Evolutionary conservation across 345 rosid genomes (phyloP), one percentile per base, ranked within the genome.

Genomic region (Gossypium ekmanianum): DNA sequence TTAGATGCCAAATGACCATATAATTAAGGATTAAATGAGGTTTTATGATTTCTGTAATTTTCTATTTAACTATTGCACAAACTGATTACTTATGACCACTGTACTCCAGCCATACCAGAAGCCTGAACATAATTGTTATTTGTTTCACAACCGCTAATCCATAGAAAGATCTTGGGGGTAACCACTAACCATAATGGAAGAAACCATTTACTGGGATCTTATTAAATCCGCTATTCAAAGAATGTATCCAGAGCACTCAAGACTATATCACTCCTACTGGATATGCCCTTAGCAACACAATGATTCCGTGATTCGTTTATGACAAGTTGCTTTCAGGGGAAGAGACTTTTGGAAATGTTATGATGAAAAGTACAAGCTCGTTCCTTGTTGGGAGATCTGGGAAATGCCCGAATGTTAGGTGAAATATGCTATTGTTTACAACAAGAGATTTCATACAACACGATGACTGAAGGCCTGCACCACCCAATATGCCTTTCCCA

Each of bases 391-490:
- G 45, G 18, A 56, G 52, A 73, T 56, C 61, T 73, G 70, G 61
- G n/a, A 67, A 58, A 75, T 47, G 54, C 41, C 47, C 20, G 14
- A 56, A 72, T 59, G 43, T 72, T 75, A 71, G 67, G 78, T 76
- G 61, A 80, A 76, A 68, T 71, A 71, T 22, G 77, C 61, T 47
- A 79, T 48, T 64, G 74, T 74, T 69, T 76, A 75, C 45, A 55
- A 68, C 70, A 64, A 67, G 77, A 83, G 81, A 81, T 66, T 5
- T 80, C 84, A 79, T 69, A 18, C 34, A 50, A 54, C 68, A 58
- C 67, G 74, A 81, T 77, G 82, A 84, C 79, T 79, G 74, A 80
- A 78, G 71, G 67, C 61, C 72, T 75, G 62, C 62, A 61, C 48
- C 54, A 48, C 73, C 63, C 67, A 59, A 61, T 58, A 84, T 56